phyloP scores from a whole-genome alignment of 2,329 filamentous ascomycete species.

The Nigrospora sphaerica region DNA sequence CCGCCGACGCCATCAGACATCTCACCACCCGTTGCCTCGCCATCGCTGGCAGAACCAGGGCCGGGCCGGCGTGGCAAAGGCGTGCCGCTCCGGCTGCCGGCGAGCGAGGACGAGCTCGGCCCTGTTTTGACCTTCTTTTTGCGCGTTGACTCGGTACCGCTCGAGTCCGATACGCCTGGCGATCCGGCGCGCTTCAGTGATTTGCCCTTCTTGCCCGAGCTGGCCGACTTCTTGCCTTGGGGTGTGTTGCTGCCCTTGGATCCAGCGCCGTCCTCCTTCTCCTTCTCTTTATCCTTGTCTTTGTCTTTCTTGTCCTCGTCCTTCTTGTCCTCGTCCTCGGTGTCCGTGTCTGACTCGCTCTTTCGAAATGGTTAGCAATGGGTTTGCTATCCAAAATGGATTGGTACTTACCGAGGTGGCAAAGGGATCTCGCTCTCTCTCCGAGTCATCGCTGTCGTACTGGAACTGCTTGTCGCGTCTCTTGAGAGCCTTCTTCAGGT shows the following conservation, averaged over 20 bases:
- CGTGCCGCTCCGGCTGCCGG: slow-evolving; percentile 47
- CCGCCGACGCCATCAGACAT: slow-evolving; percentile 51
- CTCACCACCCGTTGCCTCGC: slow-evolving; percentile 63
- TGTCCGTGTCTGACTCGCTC: slow-evolving; percentile 45
- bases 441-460: slow-evolving; percentile 64
- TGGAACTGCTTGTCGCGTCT: slow-evolving; percentile 82
- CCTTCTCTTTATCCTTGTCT: slow-evolving; percentile 34
- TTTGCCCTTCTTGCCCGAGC: slow-evolving; percentile 48
- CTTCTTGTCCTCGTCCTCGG: slow-evolving; percentile 53
- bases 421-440: slow-evolving; percentile 41
- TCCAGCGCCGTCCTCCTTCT: slow-evolving; percentile 49
- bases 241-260: slow-evolving; percentile 62
- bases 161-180: slow-evolving; percentile 82
- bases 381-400: slow-evolving; percentile 11
- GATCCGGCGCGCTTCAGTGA: slow-evolving; percentile 79
- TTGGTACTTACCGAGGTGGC: slow-evolving; percentile 38
- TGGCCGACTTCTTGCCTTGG: slow-evolving; percentile 36
- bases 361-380: slow-evolving; percentile 17
- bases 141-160: slow-evolving; percentile 80
- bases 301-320: slow-evolving; percentile 25
- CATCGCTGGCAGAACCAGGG: slow-evolving; percentile 62
- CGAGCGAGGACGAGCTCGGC: slow-evolving; percentile 30
- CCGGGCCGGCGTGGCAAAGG: slow-evolving; percentile 42
- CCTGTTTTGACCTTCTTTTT: slow-evolving; percentile 60
- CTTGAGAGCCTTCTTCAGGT: slow-evolving; percentile 70